A percentile compares a stretch with the other conserved stretches of the same genome.
Evolutionary conservation across 441 rosid genomes (phyloP).

Genomic region (Gossypium gossypioides): DNA sequence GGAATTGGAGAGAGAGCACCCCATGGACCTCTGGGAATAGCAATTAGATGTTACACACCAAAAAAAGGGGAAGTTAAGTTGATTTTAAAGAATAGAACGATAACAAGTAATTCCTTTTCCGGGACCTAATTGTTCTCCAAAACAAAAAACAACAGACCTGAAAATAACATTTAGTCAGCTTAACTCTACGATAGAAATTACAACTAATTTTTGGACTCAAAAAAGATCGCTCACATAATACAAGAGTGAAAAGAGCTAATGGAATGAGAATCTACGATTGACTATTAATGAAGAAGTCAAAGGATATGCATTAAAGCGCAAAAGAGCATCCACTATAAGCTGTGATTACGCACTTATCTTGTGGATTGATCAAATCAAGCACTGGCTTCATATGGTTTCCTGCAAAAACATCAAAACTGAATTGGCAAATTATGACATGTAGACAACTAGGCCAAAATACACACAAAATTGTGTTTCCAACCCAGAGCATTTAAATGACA

Average conservation of each 20-base stretch:
- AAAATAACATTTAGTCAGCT: not conserved
- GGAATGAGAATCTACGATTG: not conserved
- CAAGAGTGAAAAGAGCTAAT: not conserved
- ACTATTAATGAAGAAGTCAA: not conserved
- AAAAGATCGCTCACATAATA: not conserved
- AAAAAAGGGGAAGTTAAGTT: not conserved
- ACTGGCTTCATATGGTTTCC: constrained; percentile 54
- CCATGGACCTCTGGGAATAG: constrained; percentile 81
- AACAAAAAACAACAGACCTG: not conserved
- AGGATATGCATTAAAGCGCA: not conserved
- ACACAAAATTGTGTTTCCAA: not conserved
- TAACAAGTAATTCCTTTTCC: not conserved
- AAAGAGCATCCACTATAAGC: not conserved
- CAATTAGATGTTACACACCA: not conserved
- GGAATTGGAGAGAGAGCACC: constrained; percentile 90
- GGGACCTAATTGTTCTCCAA: not conserved
- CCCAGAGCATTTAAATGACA: not conserved
- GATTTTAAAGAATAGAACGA: not conserved
- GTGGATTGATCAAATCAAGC: constrained; percentile 68
- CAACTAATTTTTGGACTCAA: not conserved
- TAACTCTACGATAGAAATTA: too few relatives aligned
- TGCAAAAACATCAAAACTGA: constrained; percentile 17
- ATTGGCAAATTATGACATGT: not conserved
- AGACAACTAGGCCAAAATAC: not conserved
- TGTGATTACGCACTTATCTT: constrained; percentile 57